Conservation (phyloP, 2,329 filamentous ascomycete species). For the Penicillium sp. region DNA sequence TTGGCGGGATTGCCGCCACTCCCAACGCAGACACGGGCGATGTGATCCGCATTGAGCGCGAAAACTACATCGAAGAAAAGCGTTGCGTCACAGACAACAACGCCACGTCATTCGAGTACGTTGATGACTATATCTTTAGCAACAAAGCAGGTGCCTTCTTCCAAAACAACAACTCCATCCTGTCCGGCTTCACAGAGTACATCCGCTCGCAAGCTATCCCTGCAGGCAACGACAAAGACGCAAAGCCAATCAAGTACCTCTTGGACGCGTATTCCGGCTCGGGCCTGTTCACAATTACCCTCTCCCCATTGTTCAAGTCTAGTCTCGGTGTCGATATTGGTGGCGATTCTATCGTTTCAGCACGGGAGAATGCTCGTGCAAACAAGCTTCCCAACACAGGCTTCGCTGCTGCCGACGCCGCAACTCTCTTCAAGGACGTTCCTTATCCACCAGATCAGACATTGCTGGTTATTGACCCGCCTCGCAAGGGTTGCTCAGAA, state of each 20-base stretch:
- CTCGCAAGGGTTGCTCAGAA: constrained; percentile 88
- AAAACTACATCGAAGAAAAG: constrained; percentile 70
- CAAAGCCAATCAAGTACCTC: constrained; percentile 69
- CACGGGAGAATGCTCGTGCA: constrained; percentile 70
- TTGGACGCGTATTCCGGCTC: constrained; percentile 98
- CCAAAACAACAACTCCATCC: constrained; percentile 99
- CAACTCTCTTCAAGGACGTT: constrained; percentile 74
- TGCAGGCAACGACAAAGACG: constrained; percentile 28
- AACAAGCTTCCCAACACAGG: constrained; percentile 74
- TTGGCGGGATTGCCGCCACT: constrained; percentile 28
- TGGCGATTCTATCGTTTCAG: constrained; percentile 71
- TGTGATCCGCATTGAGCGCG: constrained; percentile 55
- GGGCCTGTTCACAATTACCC: constrained; percentile 93
- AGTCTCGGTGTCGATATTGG: constrained; percentile 91
- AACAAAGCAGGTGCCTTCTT: constrained; percentile 95
- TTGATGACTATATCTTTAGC: constrained; percentile 78
- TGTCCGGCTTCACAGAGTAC: constrained; percentile 80
- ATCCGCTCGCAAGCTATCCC: constrained; percentile 76
- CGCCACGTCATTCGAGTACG: constrained; percentile 78
- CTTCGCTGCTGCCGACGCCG: constrained; percentile 88
- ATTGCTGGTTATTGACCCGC: constrained; percentile 93
- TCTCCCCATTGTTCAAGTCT: constrained; percentile 74
- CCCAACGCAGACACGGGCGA: constrained; percentile 38
- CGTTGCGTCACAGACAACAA: constrained; percentile 86
- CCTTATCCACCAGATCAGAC: constrained; percentile 75